phyloP scores from a whole-genome alignment of 352 stramenopile species.

The Pythium folliculosum region DNA sequence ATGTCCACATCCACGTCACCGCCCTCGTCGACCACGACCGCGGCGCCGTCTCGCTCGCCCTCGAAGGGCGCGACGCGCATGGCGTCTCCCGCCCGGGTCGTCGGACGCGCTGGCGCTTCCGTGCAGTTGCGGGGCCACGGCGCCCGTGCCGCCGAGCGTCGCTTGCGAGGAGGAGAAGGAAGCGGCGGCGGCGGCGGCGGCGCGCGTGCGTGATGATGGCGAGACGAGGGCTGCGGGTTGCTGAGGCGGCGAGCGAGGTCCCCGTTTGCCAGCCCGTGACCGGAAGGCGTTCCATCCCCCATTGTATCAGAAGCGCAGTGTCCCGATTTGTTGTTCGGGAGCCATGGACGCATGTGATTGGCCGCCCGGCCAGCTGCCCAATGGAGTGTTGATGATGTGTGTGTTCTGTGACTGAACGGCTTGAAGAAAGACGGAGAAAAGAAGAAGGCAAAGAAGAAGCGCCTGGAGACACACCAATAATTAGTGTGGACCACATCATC shows the following conservation, averaged over 20 bases:
- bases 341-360: conserved; percentile 15
- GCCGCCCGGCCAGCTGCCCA: conserved; percentile 10
- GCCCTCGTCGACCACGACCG: conserved; percentile 14
- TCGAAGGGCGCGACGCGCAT: conserved; percentile 15
- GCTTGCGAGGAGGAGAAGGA: background rate
- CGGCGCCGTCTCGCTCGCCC: background rate
- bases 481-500: conserved; percentile 13
- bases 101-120: background rate
- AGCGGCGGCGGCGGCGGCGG: background rate
- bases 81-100: background rate
- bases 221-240: conserved; percentile 15
- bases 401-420: conserved; percentile 1
- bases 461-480: background rate
- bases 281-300: conserved; percentile 14
- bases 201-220: background rate
- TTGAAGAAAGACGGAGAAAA: background rate
- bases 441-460: background rate
- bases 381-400: background rate
- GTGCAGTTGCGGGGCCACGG: background rate
- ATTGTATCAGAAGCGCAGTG: background rate
- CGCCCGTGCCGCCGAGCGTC: background rate
- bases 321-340: conserved; percentile 3
- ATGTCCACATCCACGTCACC: conserved; percentile 22
- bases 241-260: background rate
- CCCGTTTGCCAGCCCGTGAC: background rate